phyloP scores from a whole-genome alignment of 2,329 filamentous ascomycete species.

The Sporothrix protearum region DNA sequence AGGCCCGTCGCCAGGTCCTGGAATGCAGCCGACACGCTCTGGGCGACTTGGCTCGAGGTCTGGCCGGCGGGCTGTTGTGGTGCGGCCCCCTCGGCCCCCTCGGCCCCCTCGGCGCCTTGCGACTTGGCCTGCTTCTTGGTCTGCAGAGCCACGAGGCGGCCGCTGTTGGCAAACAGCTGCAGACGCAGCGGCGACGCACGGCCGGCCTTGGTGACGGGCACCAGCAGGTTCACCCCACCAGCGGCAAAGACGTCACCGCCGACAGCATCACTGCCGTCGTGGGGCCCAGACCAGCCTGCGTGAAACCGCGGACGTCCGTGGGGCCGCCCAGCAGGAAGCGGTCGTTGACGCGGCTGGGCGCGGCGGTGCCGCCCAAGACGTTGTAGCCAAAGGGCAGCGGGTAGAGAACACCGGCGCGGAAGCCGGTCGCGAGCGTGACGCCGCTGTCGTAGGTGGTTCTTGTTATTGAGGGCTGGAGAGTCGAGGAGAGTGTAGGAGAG shows the following conservation, averaged over 20 bases:
- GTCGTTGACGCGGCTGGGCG: slow-evolving; percentile 81
- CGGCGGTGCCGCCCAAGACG: slow-evolving; percentile 48
- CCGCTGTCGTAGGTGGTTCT: slow-evolving; percentile 54
- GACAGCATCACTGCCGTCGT: slow-evolving; percentile 78
- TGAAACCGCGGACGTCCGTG: slow-evolving; percentile 91
- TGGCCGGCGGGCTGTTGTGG: neutral
- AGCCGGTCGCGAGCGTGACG: slow-evolving; percentile 75
- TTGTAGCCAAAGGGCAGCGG: slow-evolving; percentile 67
- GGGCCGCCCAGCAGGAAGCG: slow-evolving; percentile 93
- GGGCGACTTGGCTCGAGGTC: slow-evolving; percentile 43
- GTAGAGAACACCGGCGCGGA: slow-evolving; percentile 78
- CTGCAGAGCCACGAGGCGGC: slow-evolving; percentile 73
- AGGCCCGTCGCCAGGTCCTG: slow-evolving; percentile 68
- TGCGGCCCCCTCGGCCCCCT: neutral
- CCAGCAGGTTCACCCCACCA: slow-evolving; percentile 76
- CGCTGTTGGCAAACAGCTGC: slow-evolving; percentile 88
- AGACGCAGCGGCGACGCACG: slow-evolving; percentile 80
- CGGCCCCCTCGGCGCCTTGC: slow-evolving; percentile 1
- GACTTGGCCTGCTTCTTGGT: slow-evolving; percentile 46
- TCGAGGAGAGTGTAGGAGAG: neutral
- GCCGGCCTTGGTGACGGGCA: slow-evolving; percentile 79
- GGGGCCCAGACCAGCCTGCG: slow-evolving; percentile 84
- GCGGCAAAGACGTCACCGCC: slow-evolving; percentile 92
- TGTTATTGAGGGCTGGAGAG: neutral
- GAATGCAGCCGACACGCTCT: slow-evolving; percentile 59